Conservation (phyloP, 306 rosid genomes). For the Ormosia semicastrata region DNA sequence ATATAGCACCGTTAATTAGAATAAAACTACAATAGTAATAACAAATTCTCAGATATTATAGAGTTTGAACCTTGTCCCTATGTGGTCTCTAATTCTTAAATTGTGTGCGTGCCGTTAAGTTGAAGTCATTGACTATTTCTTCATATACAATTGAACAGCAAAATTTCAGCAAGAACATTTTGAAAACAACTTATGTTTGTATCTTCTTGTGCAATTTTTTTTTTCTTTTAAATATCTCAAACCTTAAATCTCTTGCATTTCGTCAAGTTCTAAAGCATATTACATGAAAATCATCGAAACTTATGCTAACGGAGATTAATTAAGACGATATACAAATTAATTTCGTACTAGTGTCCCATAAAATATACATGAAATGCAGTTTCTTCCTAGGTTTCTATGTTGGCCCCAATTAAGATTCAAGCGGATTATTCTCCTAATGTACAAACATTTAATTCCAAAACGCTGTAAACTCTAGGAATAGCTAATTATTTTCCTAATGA, state of each 20-base stretch:
- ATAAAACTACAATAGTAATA: background rate
- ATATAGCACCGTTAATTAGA: background rate
- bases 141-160: background rate
- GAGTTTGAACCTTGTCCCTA: too few relatives aligned
- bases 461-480: background rate
- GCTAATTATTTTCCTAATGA: background rate
- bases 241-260: background rate
- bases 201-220: background rate
- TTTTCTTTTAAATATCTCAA: background rate
- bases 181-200: background rate
- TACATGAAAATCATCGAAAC: conserved; percentile 34
- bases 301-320: background rate
- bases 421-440: background rate
- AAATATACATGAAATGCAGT: background rate
- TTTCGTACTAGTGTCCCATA: background rate
- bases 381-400: conserved; percentile 37
- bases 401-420: background rate
- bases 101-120: background rate
- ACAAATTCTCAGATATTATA: too few relatives aligned
- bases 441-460: conserved; percentile 16
- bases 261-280: conserved; percentile 29
- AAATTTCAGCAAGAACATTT: background rate
- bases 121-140: background rate
- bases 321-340: background rate
- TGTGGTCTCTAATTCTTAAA: background rate